Evolutionary conservation across 164 flowering plant genomes (phyloP), one percentile per base, ranked within the genome.

Genomic region (Akebia trifoliata): DNA sequence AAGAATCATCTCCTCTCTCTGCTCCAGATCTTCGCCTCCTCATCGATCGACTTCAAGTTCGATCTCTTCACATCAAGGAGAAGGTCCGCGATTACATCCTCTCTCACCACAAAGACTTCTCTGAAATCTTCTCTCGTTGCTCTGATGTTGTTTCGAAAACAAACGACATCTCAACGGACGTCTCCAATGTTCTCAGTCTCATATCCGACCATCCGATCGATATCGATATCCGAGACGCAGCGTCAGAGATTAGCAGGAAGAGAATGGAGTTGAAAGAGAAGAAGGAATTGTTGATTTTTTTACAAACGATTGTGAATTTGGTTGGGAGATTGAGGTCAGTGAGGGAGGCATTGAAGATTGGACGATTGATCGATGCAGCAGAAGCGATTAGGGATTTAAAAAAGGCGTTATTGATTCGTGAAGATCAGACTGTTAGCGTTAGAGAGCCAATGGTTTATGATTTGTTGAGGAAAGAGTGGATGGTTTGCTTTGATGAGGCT

Each of bases 11-110:
- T 0, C 93, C 95, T 0, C 85, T 94, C 42, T 83, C 99, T 30
- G 90, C 90, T 1, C 99, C 96, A 24, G 99, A 94, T 73, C 99
- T 94, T 78, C 99, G 86, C 65, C 96, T 94, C 76, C 79, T 90
- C 42, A 85, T 87, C 72, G 70, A 69, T 54, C 82, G 85, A 20
- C 85, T 94, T 50, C 81, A 94, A 48, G 38, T 79, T 24, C 96
- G 80, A 53, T 87, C 97, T 17, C 81, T 72, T 43, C 71, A 68
- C 49, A 87, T 94, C 73, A 86, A 87, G 34, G 70, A 86, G 36
- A 77, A 71, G 51, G 87, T 86, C 62, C 85, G 54, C 10, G 35
- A 75, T 55, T 88, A 90, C 76, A 53, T 94, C 70, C 64, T 63
- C 53, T 60, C 90, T 5, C 85, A 94, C 70, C 82, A 67, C 61